Base-by-base conservation (phyloP, 371 early-diverging fungal genomes). In the Amoeboaphelidium protococcarum region DNA sequence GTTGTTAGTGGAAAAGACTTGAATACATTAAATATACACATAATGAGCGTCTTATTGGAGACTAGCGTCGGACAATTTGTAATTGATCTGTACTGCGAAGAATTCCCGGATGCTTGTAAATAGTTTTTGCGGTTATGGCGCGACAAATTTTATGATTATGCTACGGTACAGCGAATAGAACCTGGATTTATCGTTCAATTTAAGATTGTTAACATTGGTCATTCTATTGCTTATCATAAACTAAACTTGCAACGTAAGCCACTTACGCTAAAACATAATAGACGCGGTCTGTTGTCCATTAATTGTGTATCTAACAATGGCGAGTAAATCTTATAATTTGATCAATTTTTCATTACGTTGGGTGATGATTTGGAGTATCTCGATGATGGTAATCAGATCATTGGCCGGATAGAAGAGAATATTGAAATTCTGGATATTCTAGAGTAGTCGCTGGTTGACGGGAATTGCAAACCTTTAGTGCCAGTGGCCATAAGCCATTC, bases 281-380 rank as follows among this genome's bases (percentile, higher is more conserved):
- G 60, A 23, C 67, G 68, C 3, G 91, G 91, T 13, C 78, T 75
- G 0, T 81, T 89, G 12, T 82, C 86, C 0, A 81, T 89, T 76
- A n/a, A n/a, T n/a, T n/a, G n/a, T n/a, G n/a, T n/a, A n/a, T 3
- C 26, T 26, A n/a, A 37, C n/a, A 37, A 12, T 10, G 40, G 40
- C n/a, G n/a, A n/a, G n/a, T n/a, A n/a, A n/a, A n/a, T n/a, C n/a
- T n/a, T n/a, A n/a, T n/a, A n/a, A n/a, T n/a, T n/a, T n/a, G 86
- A 88, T 27, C 97, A 98, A 62, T 96, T 98, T 55, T 95, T 97
- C 50, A 83, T 98, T 45, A 91, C 96, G 0, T 62, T 91, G 26
- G 69, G 67, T 0, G 86, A 89, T 24, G 51, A 52, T 41, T 57
- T 91, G 16, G 80, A 80, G 43, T 89, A 87, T 57, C 65, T 99